Conservation (phyloP, 148 eudicot genomes). For the Vaccinium darrowii region DNA sequence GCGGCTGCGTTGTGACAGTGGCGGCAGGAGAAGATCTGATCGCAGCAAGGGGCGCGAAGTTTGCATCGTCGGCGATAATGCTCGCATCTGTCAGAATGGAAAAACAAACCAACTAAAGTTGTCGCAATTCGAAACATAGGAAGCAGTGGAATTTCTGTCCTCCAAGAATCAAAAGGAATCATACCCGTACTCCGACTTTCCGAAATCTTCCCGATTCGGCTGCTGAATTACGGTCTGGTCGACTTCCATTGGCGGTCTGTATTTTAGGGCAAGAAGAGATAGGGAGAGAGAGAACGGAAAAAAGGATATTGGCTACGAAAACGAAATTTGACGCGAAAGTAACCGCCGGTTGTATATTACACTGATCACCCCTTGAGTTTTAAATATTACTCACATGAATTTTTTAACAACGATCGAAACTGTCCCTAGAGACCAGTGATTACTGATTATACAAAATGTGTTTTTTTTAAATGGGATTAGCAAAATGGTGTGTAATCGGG, state of each 20-base stretch:
- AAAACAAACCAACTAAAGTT: neutral
- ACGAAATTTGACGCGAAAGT: neutral
- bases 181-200: slow-evolving; percentile 53
- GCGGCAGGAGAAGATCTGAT: slow-evolving; percentile 68
- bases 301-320: neutral
- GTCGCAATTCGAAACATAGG: no score
- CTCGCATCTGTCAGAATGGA: slow-evolving; percentile 41
- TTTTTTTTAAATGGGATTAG: no score
- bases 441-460: no score
- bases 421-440: no score
- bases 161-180: neutral
- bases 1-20: slow-evolving; percentile 78
- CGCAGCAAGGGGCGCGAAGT: slow-evolving; percentile 73
- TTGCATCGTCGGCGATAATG: slow-evolving; percentile 78
- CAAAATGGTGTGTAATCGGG: no score
- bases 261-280: neutral
- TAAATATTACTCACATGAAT: no score
- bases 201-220: slow-evolving; percentile 30
- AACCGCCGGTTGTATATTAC: neutral
- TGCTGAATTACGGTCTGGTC: slow-evolving; percentile 10
- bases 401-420: no score
- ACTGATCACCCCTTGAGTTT: no score
- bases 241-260: slow-evolving; percentile 24
- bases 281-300: neutral
- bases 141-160: no score